These are phyloP conservation scores for Raddia guianensis DNA, from an alignment of 176 grass and related monocot species.

Conservation along the genomic window DNA sequence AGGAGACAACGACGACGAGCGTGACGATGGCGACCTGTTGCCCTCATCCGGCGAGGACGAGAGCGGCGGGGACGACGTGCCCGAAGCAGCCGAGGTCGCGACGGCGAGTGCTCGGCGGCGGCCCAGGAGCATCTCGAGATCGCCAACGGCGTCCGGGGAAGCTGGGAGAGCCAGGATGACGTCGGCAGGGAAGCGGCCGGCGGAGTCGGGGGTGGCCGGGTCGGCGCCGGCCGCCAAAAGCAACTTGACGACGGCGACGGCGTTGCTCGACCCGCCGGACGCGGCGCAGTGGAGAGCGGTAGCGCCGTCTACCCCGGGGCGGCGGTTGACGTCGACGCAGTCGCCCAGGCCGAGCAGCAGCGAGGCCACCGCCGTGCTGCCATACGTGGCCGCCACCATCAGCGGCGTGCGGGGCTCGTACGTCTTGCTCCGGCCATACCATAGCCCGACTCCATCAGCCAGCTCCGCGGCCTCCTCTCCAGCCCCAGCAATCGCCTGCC, in stretches of 20 bases:
- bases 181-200: slow-evolving; percentile 53
- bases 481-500: slow-evolving; percentile 21
- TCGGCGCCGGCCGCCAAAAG: slow-evolving; percentile 79
- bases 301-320: slow-evolving; percentile 41
- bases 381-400: slow-evolving; percentile 89
- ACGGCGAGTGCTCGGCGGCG: slow-evolving; percentile 45
- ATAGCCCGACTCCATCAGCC: slow-evolving; percentile 61
- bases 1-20: slow-evolving; percentile 58
- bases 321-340: slow-evolving; percentile 56
- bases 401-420: slow-evolving; percentile 74
- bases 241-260: slow-evolving; percentile 56
- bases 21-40: slow-evolving; percentile 47
- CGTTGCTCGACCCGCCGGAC: slow-evolving; percentile 51
- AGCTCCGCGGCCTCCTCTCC: slow-evolving; percentile 28
- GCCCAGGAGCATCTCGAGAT: slow-evolving; percentile 61
- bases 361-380: slow-evolving; percentile 52
- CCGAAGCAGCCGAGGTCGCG: slow-evolving; percentile 34
- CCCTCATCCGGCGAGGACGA: slow-evolving; percentile 68
- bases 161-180: slow-evolving; percentile 49
- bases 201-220: slow-evolving; percentile 44
- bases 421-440: slow-evolving; percentile 75
- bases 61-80: slow-evolving; percentile 56
- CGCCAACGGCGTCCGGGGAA: slow-evolving; percentile 24
- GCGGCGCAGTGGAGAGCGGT: slow-evolving; percentile 90
- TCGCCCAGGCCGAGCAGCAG: slow-evolving; percentile 54